phyloP scores from a whole-genome alignment of 140 eudicot genomes.

The Oenanthe javanica region DNA sequence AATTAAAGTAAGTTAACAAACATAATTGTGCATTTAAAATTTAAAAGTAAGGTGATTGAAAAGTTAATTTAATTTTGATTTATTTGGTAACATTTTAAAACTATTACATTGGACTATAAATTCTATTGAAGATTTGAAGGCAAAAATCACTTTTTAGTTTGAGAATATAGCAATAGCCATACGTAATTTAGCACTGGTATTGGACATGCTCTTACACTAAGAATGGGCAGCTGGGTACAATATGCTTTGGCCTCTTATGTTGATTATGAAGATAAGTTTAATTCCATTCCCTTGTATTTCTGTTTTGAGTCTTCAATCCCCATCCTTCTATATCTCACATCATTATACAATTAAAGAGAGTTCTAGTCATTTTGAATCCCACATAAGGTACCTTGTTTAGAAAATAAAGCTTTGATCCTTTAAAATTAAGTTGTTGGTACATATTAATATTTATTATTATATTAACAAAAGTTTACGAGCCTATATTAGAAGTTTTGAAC shows the following conservation, averaged over 20 bases:
- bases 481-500: not conserved
- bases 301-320: not conserved
- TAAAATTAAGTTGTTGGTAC: not conserved
- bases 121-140: no score
- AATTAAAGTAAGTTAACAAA: no score
- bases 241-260: slow-evolving; percentile 71
- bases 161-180: no score
- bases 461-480: not conserved
- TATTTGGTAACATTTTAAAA: no score
- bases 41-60: no score
- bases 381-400: not conserved
- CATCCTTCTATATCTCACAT: no score
- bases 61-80: no score
- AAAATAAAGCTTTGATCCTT: not conserved
- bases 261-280: slow-evolving; percentile 55
- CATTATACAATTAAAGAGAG: no score
- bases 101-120: no score
- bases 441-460: not conserved
- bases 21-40: no score
- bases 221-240: slow-evolving; percentile 92
- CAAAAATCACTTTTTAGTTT: no score
- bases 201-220: slow-evolving; percentile 47
- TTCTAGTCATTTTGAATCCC: not conserved
- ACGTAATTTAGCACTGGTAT: no score
- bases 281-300: not conserved